Conservation (phyloP, 305 asterid genomes). For the Withania somnifera region DNA sequence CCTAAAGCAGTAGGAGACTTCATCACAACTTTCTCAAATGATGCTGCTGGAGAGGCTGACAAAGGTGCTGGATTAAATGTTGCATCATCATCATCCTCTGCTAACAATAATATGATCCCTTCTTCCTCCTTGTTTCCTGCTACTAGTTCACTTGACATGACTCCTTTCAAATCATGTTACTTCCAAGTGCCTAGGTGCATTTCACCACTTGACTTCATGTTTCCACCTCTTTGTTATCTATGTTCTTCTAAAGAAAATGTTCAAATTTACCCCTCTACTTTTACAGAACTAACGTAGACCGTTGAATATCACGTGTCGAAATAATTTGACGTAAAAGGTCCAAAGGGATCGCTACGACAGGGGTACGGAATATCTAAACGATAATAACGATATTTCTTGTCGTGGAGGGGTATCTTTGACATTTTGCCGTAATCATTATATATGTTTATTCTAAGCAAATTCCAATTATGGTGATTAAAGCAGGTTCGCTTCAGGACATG, state of each 20-base stretch:
- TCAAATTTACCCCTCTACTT: not conserved
- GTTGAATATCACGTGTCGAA: not conserved
- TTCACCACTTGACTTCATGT: not conserved
- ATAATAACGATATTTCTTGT: not conserved
- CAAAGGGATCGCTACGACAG: not conserved
- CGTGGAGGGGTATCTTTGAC: not conserved
- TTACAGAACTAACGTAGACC: not conserved
- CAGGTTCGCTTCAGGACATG: constrained; percentile 70
- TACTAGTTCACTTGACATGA: constrained; percentile 28
- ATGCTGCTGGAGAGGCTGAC: constrained; percentile 12
- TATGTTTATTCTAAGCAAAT: not conserved
- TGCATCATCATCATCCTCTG: constrained; percentile 17
- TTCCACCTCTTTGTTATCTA: not conserved
- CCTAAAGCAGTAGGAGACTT: constrained; percentile 35
- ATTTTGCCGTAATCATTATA: not conserved
- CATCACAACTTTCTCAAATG: constrained; percentile 20
- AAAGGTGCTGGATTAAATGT: constrained; percentile 7
- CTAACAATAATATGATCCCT: constrained; percentile 35
- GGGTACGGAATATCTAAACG: not conserved
- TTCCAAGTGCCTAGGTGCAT: constrained; percentile 52
- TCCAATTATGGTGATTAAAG: not conserved
- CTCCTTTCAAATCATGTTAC: constrained; percentile 56
- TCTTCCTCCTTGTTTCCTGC: constrained; percentile 29
- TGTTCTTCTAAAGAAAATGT: not conserved
- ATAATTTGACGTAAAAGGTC: not conserved